Evolutionary conservation across 2,329 filamentous ascomycete genomes (phyloP).

Genomic region (Ophiostoma triangulosporum): DNA sequence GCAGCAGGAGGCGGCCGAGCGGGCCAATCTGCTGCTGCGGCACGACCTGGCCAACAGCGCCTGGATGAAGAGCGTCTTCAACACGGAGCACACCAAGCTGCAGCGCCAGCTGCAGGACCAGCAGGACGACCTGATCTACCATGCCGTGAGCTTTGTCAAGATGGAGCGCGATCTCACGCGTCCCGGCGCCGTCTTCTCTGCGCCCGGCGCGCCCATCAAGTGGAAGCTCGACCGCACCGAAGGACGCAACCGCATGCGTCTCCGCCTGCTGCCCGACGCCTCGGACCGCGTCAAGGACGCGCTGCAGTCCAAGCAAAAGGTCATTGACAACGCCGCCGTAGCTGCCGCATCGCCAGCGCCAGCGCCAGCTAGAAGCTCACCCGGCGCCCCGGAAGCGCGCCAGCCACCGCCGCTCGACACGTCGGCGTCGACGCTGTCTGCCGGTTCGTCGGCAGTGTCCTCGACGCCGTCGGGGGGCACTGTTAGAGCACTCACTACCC

Average conservation of each 20-base stretch:
- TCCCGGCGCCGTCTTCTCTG: constrained; percentile 68
- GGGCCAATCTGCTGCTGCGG: constrained; percentile 60
- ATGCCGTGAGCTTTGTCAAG: constrained; percentile 60
- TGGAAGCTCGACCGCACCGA: constrained; percentile 96
- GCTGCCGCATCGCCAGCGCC: constrained; percentile 3
- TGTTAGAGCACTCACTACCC: background rate
- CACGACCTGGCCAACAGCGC: constrained; percentile 78
- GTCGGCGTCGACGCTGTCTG: background rate
- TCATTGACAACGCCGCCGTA: constrained; percentile 7
- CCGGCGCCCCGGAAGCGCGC: background rate
- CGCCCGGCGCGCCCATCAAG: constrained; percentile 37
- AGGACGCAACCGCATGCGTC: constrained; percentile 85
- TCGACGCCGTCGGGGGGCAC: background rate
- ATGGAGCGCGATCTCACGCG: constrained; percentile 67
- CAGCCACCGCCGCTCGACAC: background rate
- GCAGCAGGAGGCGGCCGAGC: constrained; percentile 54
- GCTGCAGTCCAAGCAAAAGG: constrained; percentile 62
- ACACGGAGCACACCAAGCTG: constrained; percentile 81
- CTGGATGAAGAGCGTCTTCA: constrained; percentile 93
- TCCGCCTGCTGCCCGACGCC: constrained; percentile 71
- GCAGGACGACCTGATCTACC: constrained; percentile 73
- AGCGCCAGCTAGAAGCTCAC: background rate
- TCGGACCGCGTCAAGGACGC: constrained; percentile 47
- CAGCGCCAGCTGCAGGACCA: constrained; percentile 84
- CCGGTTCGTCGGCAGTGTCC: background rate